These are phyloP conservation scores for Recurvomyces mirabilis DNA, from an alignment of 495 filamentous ascomycete genomes.

Conservation along the genomic window DNA sequence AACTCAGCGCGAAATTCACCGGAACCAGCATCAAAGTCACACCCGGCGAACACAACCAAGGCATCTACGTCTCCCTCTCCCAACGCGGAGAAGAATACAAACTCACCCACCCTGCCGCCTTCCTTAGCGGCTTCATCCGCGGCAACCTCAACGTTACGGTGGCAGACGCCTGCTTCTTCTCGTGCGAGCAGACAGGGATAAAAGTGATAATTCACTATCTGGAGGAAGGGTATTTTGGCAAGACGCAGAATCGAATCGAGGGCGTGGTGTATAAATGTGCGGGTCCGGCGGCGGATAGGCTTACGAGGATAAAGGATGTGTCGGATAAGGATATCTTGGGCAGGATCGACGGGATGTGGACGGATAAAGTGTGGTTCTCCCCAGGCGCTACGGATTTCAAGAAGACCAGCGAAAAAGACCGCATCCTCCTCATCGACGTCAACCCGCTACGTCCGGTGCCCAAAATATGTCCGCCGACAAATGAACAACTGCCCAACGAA, in stretches of 20 bases:
- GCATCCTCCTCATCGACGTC: constrained; percentile 65
- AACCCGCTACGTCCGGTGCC: constrained; percentile 61
- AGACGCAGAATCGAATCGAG: constrained; percentile 79
- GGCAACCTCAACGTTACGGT: constrained; percentile 75
- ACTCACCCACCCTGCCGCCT: constrained; percentile 86
- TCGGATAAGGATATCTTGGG: constrained; percentile 71
- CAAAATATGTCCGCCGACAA: constrained; percentile 65
- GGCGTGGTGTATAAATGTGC: constrained; percentile 77
- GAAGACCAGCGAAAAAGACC: constrained; percentile 26
- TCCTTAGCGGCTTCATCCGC: constrained; percentile 76
- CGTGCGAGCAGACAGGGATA: constrained; percentile 73
- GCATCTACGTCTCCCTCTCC: constrained; percentile 84
- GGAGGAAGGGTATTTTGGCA: constrained; percentile 90
- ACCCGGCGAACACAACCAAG: constrained; percentile 84
- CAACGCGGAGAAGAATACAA: constrained; percentile 83
- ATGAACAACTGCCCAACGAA: constrained; percentile 76
- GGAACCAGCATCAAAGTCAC: constrained; percentile 86
- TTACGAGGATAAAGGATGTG: constrained; percentile 69
- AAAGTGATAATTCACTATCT: constrained; percentile 86
- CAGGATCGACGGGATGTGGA: constrained; percentile 77
- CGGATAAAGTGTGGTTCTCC: constrained; percentile 57
- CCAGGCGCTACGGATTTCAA: constrained; percentile 32
- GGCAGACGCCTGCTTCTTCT: constrained; percentile 74
- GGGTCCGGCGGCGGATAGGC: constrained; percentile 67
- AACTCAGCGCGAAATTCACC: constrained; percentile 94